phyloP scores from a whole-genome alignment of 495 filamentous ascomycete genomes.

The Lichenothelia convexa region DNA sequence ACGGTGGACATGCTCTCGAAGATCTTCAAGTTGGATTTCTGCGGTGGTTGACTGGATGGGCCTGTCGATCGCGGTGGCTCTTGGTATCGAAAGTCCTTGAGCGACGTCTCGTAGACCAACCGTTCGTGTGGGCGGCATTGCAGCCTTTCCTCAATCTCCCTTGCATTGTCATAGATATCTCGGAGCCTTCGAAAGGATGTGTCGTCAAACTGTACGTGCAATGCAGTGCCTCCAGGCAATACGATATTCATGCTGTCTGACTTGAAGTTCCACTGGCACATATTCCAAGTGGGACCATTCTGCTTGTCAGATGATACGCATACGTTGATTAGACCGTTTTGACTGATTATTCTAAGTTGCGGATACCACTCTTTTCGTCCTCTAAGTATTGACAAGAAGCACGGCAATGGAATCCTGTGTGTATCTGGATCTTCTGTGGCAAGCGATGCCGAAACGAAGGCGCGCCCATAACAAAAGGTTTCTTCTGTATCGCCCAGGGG shows the following conservation, averaged over 20 bases:
- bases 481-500: constrained; percentile 51
- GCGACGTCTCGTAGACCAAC: constrained; percentile 40
- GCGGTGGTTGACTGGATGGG: too few relatives aligned
- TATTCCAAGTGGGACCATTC: constrained; percentile 56
- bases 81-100: constrained; percentile 53
- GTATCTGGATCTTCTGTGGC: constrained; percentile 47
- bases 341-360: constrained; percentile 51
- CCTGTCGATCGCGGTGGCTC: too few relatives aligned
- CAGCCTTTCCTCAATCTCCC: constrained; percentile 50
- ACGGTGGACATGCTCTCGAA: constrained; percentile 50
- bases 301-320: constrained; percentile 48
- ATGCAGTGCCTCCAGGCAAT: constrained; percentile 47
- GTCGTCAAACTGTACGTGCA: constrained; percentile 50
- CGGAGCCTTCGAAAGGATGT: constrained; percentile 57
- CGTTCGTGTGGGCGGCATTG: constrained; percentile 45
- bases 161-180: constrained; percentile 65
- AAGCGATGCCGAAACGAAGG: constrained; percentile 50
- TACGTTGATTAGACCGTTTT: constrained; percentile 58
- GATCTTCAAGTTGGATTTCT: too few relatives aligned
- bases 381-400: constrained; percentile 53
- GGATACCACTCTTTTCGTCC: constrained; percentile 47
- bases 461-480: constrained; percentile 55
- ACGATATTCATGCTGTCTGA: constrained; percentile 40
- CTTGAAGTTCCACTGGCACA: constrained; percentile 56
- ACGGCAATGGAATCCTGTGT: constrained; percentile 46